A percentile compares a stretch with the other conserved stretches of the same genome.
Evolutionary conservation across 768 basidiomycete genomes (phyloP).

Genomic region (Lactifluus hygrophoroides): DNA sequence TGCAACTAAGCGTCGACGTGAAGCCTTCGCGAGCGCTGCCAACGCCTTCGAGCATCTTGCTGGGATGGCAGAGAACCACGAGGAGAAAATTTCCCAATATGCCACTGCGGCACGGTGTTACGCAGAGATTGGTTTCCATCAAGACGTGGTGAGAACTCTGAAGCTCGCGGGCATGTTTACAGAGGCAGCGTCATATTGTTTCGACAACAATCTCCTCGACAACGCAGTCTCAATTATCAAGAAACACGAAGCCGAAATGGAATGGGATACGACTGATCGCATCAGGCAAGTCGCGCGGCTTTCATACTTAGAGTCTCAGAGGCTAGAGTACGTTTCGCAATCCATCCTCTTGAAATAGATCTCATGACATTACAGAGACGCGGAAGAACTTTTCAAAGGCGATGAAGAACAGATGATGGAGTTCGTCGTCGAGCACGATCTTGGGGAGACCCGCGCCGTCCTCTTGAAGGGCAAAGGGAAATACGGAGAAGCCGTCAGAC

Average conservation of each 20-base stretch:
- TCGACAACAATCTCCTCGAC: slow-evolving; percentile 13
- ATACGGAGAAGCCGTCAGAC: slow-evolving; percentile 42
- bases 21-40: slow-evolving; percentile 1
- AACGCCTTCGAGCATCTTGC: background rate
- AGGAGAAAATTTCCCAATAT: background rate
- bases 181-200: slow-evolving; percentile 14
- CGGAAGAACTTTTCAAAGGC: slow-evolving; percentile 38
- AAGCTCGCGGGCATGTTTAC: slow-evolving; percentile 5
- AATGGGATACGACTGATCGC: slow-evolving; percentile 13
- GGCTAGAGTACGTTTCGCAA: slow-evolving; percentile 6
- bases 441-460: slow-evolving; percentile 40
- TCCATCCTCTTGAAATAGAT: background rate
- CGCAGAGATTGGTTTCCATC: slow-evolving; percentile 1
- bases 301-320: slow-evolving; percentile 3
- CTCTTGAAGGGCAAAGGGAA: slow-evolving; percentile 37
- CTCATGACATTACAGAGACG: slow-evolving; percentile 33
- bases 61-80: background rate
- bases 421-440: slow-evolving; percentile 46
- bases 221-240: slow-evolving; percentile 2
- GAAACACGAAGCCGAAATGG: background rate
- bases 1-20: background rate
- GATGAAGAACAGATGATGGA: slow-evolving; percentile 47
- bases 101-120: slow-evolving; percentile 8
- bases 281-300: slow-evolving; percentile 5
- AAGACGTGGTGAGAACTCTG: background rate